Evolutionary conservation across 257 asterid genomes (phyloP), one percentile per base, ranked within the genome.

Genomic region (Forsythia viridissima): DNA sequence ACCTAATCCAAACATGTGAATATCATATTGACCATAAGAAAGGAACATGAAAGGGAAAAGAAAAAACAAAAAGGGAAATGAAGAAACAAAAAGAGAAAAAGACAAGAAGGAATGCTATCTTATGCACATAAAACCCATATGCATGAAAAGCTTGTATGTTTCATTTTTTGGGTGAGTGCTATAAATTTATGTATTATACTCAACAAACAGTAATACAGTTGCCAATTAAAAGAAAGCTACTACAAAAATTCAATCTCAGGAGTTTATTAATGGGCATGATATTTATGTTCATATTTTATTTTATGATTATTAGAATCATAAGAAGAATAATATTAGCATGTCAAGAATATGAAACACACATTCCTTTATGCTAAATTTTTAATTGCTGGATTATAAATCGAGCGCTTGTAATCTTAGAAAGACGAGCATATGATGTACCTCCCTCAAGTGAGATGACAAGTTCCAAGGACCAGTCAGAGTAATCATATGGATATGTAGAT

Each of bases 1-100:
- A 75, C 97, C 98, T 93, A 79, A 70, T 30, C 34, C 34, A 30
- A 84, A 72, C 81, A 75, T 41, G 86, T 63, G 39, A 61, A 69
- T 8, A 55, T 15, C 12, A 43, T 70, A 72, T 70, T 20, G 74
- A 72, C 73, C 73, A 71, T 67, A 61, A 43, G 77, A 77, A 78
- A 65, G 55, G 40, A 78, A 76, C 61, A 36, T 46, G 20, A 75
- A 18, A 8, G 69, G 2, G 34, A 65, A 36, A 67, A 43, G 73
- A 41, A 69, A 74, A 37, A n/a, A 51, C 55, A 73, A 40, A n/a
- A 12, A 30, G 59, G 48, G 69, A 21, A 6, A 18, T 2, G 73
- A 41, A 69, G 70, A 37, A n/a, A 51, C 55, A 73, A 40, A n/a
- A 12, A 30, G 59, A 65, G 69, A 21, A 6, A 18, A 7, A 3